Percentiles rank a stretch among this genome's conserved stretches.
These are phyloP conservation scores for Amborella trichopoda DNA, from an alignment of 164 flowering plant genomes.

Conservation along the genomic window DNA sequence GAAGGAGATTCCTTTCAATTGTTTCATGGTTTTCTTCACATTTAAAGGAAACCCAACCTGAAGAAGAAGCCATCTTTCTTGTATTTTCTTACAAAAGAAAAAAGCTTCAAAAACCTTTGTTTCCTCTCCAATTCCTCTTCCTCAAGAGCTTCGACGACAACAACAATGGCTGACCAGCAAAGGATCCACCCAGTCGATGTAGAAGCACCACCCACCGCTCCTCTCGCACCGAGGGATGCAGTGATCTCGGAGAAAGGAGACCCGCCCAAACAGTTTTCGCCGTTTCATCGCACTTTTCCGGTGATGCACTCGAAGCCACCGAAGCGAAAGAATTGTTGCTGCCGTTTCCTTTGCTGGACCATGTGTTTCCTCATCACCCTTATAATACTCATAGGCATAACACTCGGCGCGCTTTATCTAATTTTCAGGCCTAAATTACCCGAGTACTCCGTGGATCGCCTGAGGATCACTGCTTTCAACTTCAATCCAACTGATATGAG, in stretches of 20 bases:
- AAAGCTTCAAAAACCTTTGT: no score
- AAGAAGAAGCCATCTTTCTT: no score
- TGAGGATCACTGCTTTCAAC: slow-evolving; percentile 34
- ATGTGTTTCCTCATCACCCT: slow-evolving; percentile 30
- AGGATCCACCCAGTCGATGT: slow-evolving; percentile 53
- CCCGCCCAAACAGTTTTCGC: slow-evolving; percentile 16
- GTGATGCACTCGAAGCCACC: slow-evolving; percentile 29
- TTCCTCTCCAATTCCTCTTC: no score
- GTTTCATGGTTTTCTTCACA: no score
- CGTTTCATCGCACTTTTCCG: slow-evolving; percentile 16
- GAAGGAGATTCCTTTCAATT: no score
- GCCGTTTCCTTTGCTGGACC: slow-evolving; percentile 57
- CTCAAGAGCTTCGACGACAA: no score
- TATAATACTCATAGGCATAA: slow-evolving; percentile 26
- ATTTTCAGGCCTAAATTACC: slow-evolving; percentile 72
- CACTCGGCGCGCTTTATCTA: slow-evolving; percentile 37
- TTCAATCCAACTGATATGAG: slow-evolving; percentile 25
- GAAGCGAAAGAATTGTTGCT: slow-evolving; percentile 30
- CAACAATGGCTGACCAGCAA: slow-evolving; percentile 35
- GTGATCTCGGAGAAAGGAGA: slow-evolving; percentile 35
- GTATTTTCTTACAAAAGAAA: no score
- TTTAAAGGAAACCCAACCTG: no score
- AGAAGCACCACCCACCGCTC: slow-evolving; percentile 29
- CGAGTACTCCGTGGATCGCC: slow-evolving; percentile 43
- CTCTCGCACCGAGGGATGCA: slow-evolving; percentile 27